Conservation (phyloP, 352 stramenopile species). For the Pythium aphanidermatum region DNA sequence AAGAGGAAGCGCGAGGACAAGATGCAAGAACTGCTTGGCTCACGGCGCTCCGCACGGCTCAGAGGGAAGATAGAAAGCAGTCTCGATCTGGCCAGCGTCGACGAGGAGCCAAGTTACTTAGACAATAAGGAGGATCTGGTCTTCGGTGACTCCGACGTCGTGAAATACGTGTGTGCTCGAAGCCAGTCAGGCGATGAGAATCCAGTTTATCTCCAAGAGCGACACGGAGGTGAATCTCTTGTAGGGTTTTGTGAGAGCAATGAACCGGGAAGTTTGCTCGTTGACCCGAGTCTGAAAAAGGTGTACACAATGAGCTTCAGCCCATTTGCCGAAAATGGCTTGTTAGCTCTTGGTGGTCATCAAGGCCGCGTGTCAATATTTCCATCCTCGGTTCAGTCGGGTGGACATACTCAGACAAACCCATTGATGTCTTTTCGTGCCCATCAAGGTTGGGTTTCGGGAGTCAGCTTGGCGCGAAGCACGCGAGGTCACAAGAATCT, state of each 20-base stretch:
- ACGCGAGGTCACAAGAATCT: conserved; percentile 22
- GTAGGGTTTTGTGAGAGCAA: conserved; percentile 4
- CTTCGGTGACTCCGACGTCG: conserved; percentile 15
- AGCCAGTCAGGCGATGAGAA: neutral
- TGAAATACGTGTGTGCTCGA: conserved; percentile 4
- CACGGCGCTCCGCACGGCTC: conserved; percentile 32
- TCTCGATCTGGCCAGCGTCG: too few species aligned
- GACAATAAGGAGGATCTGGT: too few species aligned
- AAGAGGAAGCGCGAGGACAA: conserved; percentile 5
- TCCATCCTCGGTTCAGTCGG: neutral
- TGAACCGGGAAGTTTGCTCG: neutral
- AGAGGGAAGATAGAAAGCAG: too few species aligned
- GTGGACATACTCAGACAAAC: conserved; percentile 7
- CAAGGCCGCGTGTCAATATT: conserved; percentile 49
- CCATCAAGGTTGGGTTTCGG: conserved; percentile 46
- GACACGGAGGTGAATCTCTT: conserved; percentile 19
- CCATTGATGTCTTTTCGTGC: conserved; percentile 53
- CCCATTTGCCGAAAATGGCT: conserved; percentile 26
- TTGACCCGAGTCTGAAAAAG: conserved; percentile 34
- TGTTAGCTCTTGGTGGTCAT: conserved; percentile 36
- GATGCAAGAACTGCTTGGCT: too few species aligned
- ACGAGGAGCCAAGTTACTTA: too few species aligned
- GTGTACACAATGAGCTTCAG: conserved; percentile 45
- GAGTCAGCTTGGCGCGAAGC: conserved; percentile 32
- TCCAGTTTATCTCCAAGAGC: neutral